A percentile compares a stretch with the other conserved stretches of the same genome.
phyloP scores from a whole-genome alignment of 1,139 yeast species.

The Pichia sp. region DNA sequence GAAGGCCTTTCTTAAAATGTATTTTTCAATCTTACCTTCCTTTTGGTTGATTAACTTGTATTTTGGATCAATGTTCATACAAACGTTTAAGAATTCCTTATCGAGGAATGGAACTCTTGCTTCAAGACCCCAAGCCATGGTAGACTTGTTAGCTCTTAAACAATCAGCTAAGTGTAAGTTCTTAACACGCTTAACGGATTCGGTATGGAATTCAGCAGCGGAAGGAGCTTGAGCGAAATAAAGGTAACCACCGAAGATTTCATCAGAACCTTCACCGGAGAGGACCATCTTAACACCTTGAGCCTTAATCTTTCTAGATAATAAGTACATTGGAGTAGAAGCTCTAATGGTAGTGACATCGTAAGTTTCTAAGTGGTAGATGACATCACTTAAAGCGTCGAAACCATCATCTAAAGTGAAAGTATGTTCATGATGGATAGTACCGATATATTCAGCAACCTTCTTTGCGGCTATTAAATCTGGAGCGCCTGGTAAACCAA shows the following conservation, averaged over 20 bases:
- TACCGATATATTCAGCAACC: constrained; percentile 93
- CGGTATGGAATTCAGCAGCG: constrained; percentile 89
- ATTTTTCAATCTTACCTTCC: constrained; percentile 85
- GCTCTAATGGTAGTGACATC: constrained; percentile 99
- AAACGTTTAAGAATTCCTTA: constrained; percentile 83
- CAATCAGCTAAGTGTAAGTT: constrained; percentile 98
- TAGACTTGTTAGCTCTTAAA: constrained; percentile 97
- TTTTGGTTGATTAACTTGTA: constrained; percentile 78
- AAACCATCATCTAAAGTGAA: constrained; percentile 96
- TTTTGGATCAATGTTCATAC: constrained; percentile 93
- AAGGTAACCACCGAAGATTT: constrained; percentile 96
- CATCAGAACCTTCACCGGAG: constrained; percentile 99
- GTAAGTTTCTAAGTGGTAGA: constrained; percentile 93
- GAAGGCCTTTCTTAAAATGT: constrained; percentile 94
- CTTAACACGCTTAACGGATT: constrained; percentile 93
- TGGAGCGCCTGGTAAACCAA: constrained; percentile 98
- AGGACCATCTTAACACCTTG: constrained; percentile 99
- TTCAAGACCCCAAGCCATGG: constrained; percentile 99
- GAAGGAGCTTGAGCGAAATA: constrained; percentile 97
- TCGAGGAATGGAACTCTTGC: constrained; percentile 99
- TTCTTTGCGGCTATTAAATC: constrained; percentile 95
- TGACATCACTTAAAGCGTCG: constrained; percentile 93
- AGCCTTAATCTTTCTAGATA: constrained; percentile 96
- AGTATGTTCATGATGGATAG: constrained; percentile 97
- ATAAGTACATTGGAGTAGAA: constrained; percentile 96